These are phyloP conservation scores for Thinopyrum elongatum DNA, from an alignment of 176 grass and related monocot genomes.

Conservation along the genomic window DNA sequence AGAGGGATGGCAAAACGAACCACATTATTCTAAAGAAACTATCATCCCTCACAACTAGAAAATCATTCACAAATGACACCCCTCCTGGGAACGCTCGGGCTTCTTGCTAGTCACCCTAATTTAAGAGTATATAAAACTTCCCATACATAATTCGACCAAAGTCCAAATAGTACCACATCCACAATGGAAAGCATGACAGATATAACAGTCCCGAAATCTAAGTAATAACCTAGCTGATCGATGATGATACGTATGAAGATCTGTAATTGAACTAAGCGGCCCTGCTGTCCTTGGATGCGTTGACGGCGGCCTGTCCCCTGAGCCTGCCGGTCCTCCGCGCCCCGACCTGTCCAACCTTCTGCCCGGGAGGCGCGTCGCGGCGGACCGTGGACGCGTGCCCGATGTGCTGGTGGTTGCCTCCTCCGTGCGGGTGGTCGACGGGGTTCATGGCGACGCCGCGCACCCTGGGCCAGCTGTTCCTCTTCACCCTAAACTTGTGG, in stretches of 20 bases:
- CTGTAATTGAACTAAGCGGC: constrained; percentile 31
- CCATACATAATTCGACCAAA: neutral
- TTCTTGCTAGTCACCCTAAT: neutral
- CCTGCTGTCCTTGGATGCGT: constrained; percentile 70
- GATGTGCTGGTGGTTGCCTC: constrained; percentile 98
- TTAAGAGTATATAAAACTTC: neutral
- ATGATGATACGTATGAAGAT: neutral
- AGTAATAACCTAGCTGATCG: neutral
- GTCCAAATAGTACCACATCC: neutral
- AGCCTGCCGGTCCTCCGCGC: constrained; percentile 88
- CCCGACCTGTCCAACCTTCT: constrained; percentile 81
- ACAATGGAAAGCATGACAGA: neutral
- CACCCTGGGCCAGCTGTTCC: constrained; percentile 97
- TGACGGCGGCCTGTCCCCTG: constrained; percentile 77
- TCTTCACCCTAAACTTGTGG: constrained; percentile 92
- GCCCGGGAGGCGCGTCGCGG: constrained; percentile 80
- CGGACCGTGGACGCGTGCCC: constrained; percentile 88
- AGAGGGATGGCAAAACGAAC: no score
- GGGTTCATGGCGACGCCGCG: constrained; percentile 98
- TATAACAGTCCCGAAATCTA: neutral
- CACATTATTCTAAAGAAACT: no score
- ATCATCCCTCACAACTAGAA: no score
- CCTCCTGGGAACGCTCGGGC: no score
- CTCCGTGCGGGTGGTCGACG: constrained; percentile 92
- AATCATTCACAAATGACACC: no score